Percentiles rank a stretch among this genome's conserved stretches.
Evolutionary conservation across 2,329 filamentous ascomycete species (phyloP).

Genomic region (Trichoderma sp.): DNA sequence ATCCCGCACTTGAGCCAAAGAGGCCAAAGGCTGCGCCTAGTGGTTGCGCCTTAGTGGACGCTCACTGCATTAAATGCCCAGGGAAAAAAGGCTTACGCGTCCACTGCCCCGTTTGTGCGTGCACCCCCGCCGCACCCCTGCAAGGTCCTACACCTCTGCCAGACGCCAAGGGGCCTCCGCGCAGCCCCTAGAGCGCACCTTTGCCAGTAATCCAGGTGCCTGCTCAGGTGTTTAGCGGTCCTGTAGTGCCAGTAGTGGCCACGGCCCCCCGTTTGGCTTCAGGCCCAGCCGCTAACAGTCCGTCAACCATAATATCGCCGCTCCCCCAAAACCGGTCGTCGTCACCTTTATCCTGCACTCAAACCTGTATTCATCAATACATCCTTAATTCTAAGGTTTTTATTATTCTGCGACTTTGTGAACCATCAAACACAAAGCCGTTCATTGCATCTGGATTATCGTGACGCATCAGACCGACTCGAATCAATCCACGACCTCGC

Average conservation of each 20-base stretch:
- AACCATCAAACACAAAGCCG: not conserved
- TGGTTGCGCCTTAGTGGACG: conserved; percentile 13
- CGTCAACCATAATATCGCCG: conserved; percentile 30
- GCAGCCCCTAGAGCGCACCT: conserved; percentile 17
- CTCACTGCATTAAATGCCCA: conserved; percentile 12
- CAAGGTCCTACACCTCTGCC: not conserved
- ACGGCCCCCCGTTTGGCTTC: not conserved
- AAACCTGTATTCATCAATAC: conserved; percentile 24
- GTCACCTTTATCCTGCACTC: conserved; percentile 18
- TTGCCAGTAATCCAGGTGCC: not conserved
- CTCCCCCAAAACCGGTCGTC: conserved; percentile 13
- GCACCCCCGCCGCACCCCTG: conserved; percentile 22
- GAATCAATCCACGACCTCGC: not conserved
- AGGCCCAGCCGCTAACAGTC: conserved; percentile 26
- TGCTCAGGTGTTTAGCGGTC: not conserved
- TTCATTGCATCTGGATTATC: not conserved
- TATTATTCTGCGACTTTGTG: not conserved
- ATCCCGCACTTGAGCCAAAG: conserved; percentile 8
- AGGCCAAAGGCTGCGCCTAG: conserved; percentile 11
- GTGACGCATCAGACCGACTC: not conserved
- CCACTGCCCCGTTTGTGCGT: conserved; percentile 26
- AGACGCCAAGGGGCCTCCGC: conserved; percentile 15
- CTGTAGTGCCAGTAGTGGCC: not conserved
- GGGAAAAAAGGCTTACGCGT: conserved; percentile 30
- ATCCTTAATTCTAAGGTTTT: not conserved